Conservation (phyloP, 306 rosid genomes). For the Cicer chorassanicum region DNA sequence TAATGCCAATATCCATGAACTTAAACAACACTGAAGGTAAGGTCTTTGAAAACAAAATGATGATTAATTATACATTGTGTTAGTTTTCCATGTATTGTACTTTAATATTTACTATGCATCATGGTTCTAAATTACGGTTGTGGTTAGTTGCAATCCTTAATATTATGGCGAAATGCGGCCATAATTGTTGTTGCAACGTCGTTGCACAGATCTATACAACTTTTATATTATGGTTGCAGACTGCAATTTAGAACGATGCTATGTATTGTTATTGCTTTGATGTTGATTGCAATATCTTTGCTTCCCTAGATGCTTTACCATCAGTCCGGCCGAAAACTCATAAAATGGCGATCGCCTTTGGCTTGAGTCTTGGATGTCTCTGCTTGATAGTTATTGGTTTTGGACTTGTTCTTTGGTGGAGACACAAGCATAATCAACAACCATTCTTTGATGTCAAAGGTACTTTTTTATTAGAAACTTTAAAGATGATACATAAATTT, state of each 20-base stretch:
- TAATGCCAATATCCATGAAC: slow-evolving; percentile 95
- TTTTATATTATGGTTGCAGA: too few species aligned
- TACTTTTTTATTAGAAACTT: slow-evolving; percentile 32
- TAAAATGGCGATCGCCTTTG: slow-evolving; percentile 82
- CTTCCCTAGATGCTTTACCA: slow-evolving; percentile 59
- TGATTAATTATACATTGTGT: background rate
- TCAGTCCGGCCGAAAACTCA: slow-evolving; percentile 64
- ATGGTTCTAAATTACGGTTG: too few species aligned
- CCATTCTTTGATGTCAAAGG: slow-evolving; percentile 90
- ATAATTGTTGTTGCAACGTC: too few species aligned
- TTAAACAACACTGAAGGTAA: slow-evolving; percentile 71
- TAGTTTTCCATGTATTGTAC: too few species aligned
- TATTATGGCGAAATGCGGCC: too few species aligned
- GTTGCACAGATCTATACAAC: too few species aligned
- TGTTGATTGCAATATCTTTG: slow-evolving; percentile 53
- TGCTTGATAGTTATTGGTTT: slow-evolving; percentile 77
- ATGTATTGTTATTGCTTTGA: slow-evolving; percentile 3
- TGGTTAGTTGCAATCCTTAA: too few species aligned
- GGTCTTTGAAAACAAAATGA: slow-evolving; percentile 17
- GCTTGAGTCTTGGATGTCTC: slow-evolving; percentile 86
- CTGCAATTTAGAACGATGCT: too few species aligned
- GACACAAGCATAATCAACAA: slow-evolving; percentile 74
- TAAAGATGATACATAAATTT: too few species aligned
- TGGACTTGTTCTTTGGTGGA: slow-evolving; percentile 81
- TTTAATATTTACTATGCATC: too few species aligned